Evolutionary conservation across 176 grass and related monocot genomes (phyloP).

Genomic region (Cenchrus fungigraminus): DNA sequence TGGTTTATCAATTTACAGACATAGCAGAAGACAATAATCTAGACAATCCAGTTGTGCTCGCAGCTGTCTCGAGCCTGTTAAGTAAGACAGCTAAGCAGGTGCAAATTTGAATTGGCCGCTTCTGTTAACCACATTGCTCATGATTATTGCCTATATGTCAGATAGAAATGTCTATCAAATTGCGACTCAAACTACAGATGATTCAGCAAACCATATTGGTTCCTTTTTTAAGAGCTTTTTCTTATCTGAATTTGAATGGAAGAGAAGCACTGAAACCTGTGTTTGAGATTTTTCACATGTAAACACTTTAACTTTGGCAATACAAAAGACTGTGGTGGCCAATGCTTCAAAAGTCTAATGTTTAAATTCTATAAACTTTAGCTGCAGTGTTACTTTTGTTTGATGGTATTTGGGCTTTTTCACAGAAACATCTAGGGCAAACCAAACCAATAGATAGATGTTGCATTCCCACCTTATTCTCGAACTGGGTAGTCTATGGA

Average conservation of each 20-base stretch:
- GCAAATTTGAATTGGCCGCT: not conserved
- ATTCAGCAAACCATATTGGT: constrained; percentile 2
- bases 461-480: not conserved
- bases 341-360: not conserved
- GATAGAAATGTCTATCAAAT: constrained; percentile 24
- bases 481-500: not conserved
- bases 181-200: not conserved
- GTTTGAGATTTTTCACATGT: constrained; percentile 9
- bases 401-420: not conserved
- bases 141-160: not conserved
- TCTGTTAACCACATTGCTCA: not conserved
- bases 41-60: not conserved
- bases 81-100: constrained; percentile 1
- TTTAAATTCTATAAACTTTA: not conserved
- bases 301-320: not conserved
- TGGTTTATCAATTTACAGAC: constrained; percentile 2
- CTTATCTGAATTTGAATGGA: not conserved
- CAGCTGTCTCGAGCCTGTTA: not conserved
- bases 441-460: not conserved
- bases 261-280: not conserved
- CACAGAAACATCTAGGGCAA: not conserved
- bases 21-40: not conserved
- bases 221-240: not conserved
- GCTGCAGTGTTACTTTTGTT: not conserved
- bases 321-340: not conserved